These are phyloP conservation scores for Sarocladium brachiariae DNA, from an alignment of 2,329 filamentous ascomycete species.

Conservation along the genomic window DNA sequence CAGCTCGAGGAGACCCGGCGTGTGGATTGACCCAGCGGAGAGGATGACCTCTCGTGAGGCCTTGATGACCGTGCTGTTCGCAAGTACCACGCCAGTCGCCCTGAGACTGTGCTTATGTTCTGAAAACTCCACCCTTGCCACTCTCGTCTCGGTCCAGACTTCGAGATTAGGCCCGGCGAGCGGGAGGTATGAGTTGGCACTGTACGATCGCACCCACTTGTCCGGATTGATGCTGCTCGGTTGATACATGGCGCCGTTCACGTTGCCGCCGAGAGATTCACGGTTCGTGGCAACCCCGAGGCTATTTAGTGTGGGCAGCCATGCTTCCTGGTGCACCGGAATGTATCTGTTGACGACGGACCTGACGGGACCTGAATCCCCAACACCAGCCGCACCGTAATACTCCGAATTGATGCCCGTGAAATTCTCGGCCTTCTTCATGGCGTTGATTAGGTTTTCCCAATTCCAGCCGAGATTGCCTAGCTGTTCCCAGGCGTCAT, in stretches of 20 bases:
- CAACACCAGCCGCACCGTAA: conserved; percentile 9
- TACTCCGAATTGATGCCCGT: conserved; percentile 12
- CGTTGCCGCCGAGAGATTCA: conserved; percentile 17
- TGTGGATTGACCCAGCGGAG: conserved; percentile 33
- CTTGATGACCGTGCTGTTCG: conserved; percentile 13
- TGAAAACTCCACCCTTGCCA: conserved; percentile 18
- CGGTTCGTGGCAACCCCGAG: conserved; percentile 14
- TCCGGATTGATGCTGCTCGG: conserved; percentile 18
- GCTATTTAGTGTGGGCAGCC: neutral
- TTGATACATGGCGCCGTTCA: conserved; percentile 10
- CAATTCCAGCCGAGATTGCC: conserved; percentile 23
- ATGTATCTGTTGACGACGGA: conserved; percentile 9
- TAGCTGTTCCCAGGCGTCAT: neutral
- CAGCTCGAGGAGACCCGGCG: conserved; percentile 35
- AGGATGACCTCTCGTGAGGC: conserved; percentile 35
- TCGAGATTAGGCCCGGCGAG: conserved; percentile 17
- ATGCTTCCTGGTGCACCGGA: neutral
- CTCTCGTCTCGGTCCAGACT: conserved; percentile 17
- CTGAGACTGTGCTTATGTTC: conserved; percentile 6
- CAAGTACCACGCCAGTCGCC: conserved; percentile 17
- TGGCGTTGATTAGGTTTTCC: conserved; percentile 24
- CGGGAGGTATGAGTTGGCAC: conserved; percentile 17
- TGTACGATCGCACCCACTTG: conserved; percentile 19
- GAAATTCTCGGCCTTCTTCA: conserved; percentile 20
- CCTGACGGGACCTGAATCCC: conserved; percentile 10